A percentile compares a stretch with the other conserved stretches of the same genome.
Conservation (phyloP, 192 early-diverging fungal genomes). For the Allomyces arbusculus region DNA sequence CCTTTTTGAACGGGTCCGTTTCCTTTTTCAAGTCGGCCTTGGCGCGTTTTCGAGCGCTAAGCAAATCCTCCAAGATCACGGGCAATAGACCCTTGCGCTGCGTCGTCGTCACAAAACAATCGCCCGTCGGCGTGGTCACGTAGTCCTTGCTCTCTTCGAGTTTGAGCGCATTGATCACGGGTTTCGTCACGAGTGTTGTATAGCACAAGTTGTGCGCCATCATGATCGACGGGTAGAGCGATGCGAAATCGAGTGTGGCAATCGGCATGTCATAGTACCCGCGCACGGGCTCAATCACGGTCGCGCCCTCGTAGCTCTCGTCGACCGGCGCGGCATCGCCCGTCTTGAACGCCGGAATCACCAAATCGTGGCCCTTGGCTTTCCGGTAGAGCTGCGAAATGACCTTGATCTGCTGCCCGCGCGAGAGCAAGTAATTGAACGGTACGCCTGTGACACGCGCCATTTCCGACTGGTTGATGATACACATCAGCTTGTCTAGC, state of each 20-base stretch:
- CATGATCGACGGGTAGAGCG: slow-evolving; percentile 97
- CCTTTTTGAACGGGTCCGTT: slow-evolving; percentile 82
- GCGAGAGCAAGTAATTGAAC: slow-evolving; percentile 76
- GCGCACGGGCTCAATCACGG: slow-evolving; percentile 81
- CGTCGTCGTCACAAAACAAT: slow-evolving; percentile 63
- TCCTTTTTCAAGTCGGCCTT: slow-evolving; percentile 89
- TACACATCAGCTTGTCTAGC: slow-evolving; percentile 90
- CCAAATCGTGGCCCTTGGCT: slow-evolving; percentile 51
- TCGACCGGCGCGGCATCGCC: slow-evolving; percentile 43
- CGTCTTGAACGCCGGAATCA: slow-evolving; percentile 71
- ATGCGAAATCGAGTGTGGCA: slow-evolving; percentile 93
- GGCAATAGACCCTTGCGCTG: slow-evolving; percentile 70
- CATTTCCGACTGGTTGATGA: slow-evolving; percentile 98
- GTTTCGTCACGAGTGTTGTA: slow-evolving; percentile 50
- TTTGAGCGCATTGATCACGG: slow-evolving; percentile 34
- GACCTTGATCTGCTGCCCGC: slow-evolving; percentile 97
- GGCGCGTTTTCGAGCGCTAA: slow-evolving; percentile 78
- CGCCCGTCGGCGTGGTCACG: slow-evolving; percentile 68
- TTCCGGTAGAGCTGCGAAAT: slow-evolving; percentile 87
- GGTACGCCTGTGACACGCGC: slow-evolving; percentile 91
- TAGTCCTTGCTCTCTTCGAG: slow-evolving; percentile 66
- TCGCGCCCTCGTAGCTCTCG: slow-evolving; percentile 86
- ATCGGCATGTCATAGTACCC: slow-evolving; percentile 92
- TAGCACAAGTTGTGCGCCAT: slow-evolving; percentile 99
- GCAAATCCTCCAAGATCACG: slow-evolving; percentile 66